Base-by-base conservation (phyloP, 306 rosid species). In the Sechiopsis laciniata region DNA sequence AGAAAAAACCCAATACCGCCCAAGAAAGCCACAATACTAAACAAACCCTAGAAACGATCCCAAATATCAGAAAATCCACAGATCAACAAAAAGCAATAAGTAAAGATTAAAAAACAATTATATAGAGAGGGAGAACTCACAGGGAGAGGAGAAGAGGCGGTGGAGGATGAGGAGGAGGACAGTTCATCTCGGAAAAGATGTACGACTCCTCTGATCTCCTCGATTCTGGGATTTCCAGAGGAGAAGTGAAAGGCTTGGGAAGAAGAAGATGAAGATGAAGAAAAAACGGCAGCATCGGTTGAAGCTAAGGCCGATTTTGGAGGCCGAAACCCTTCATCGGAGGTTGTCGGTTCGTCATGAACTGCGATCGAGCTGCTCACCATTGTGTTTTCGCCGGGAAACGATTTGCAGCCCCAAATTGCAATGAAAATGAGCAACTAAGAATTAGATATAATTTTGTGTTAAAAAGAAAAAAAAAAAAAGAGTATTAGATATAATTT, bases 151-250 rank as follows among this genome's bases (percentile, higher is more conserved):
- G 82, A 55, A 62, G 87, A 8, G 52, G 80, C 59, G 29, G 72
- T 42, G 37, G 37, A 32, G 7, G 73, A 78, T 8, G 79, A 69
- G 10, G 75, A 69, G 6, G 81, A 51, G 46, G 85, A 75, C 26
- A 73, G 46, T 37, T 83, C 87, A n/a, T 87, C 85, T 61, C 88
- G 85, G 78, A 78, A 87, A 69, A 94, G 96, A 75, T 86, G 92
- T 88, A 94, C 88, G 83, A 90, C 89, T 63, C 98, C 98, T 7
- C 91, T 86, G 42, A 90, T 86, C 78, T 94, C 98, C 53, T 94
- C 98, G 71, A 94, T 87, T 86, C 96, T 94, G 84, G 97, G 97
- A 92, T 94, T 94, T 83, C 98, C 98, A 12, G 97, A 94, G 59
- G 96, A 94, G 95, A 94, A 94, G 53, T 83, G 93, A 70, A 86